These are phyloP conservation scores for Didymella pomorum DNA, from an alignment of 2,329 filamentous ascomycete genomes.

Conservation along the genomic window DNA sequence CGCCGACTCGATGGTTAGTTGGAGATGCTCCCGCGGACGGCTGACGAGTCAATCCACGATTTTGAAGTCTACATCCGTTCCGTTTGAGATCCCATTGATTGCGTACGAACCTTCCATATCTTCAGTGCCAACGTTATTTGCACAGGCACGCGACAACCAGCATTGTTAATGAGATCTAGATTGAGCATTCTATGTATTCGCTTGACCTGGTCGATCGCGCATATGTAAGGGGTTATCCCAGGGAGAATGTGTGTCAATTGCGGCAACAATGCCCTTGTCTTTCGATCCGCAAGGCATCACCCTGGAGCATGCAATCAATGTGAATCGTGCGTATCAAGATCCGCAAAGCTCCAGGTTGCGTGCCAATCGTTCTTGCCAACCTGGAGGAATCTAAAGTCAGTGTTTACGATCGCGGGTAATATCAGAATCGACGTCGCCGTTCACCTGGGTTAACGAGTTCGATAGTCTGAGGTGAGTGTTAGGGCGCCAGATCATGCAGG, in stretches of 20 bases:
- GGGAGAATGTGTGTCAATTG: not conserved
- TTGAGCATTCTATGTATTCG: not conserved
- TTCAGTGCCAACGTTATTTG: not conserved
- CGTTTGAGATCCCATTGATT: too few species aligned
- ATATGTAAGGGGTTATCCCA: constrained; percentile 7
- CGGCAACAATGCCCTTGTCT: constrained; percentile 5
- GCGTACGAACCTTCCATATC: too few species aligned
- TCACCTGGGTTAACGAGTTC: not conserved
- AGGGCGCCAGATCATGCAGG: not conserved
- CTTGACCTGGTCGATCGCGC: constrained; percentile 1
- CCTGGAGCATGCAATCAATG: constrained; percentile 10
- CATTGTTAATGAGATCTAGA: not conserved
- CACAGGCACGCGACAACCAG: not conserved
- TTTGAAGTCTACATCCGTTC: not conserved
- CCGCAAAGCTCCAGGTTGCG: constrained; percentile 12
- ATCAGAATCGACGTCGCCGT: constrained; percentile 3
- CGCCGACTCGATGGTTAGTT: not conserved
- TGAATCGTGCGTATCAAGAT: constrained; percentile 9
- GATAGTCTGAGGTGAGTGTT: not conserved
- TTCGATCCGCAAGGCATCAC: constrained; percentile 6
- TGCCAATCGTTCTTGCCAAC: not conserved
- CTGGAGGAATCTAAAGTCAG: not conserved
- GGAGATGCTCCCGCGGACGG: not conserved
- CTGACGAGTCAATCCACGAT: constrained; percentile 2
- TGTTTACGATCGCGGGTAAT: not conserved